Evolutionary conservation across 805 yeast genomes (phyloP), one percentile per base, ranked within the genome.

Genomic region (Candida boidinii): DNA sequence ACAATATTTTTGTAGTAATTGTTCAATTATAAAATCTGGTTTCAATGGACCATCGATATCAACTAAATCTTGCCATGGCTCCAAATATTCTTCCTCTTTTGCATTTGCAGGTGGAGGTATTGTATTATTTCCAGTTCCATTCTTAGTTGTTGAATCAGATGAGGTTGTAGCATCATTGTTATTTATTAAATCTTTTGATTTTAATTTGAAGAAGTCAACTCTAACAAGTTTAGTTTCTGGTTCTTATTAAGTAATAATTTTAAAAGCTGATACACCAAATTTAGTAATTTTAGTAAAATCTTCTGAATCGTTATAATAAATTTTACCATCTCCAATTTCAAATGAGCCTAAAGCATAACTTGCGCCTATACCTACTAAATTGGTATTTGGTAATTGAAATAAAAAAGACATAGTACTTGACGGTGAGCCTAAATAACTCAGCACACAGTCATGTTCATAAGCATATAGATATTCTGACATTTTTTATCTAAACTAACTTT

Each of bases 341-440:
- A 36, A 6, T 5, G 46, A 31, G 2, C 37, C 19, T 16, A 17
- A 23, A 10, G 35, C 20, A 12, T 26, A 31, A 12, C 39, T 12
- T 2, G 35, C 21, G 1, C 48, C 48, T 8, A 43, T 29, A 3
- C 44, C 47, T 18, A 43, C 33, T 8, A 39, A 24, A 7, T 44
- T 41, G 1, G 48, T 33, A n/a, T 35, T 37, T 14, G 35, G 28
- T 1, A 44, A 30, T 14, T 37, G 24, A 2, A 44, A 13, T 2
- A 43, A 9, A 7, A 7, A 8, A 17, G 20, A 27, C 15, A 8
- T 27, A 7, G 17, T 15, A 7, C 14, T 8, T 20, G 20, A 27
- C 14, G n/a, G 29, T 27, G 10, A 25, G 14, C 30, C 27, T 7
- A 26, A 27, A 8, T 24, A 20, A 8, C 8, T 15, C 13, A 8